Conservation (phyloP, 208 protist species). For the Leishmania mexicana region DNA sequence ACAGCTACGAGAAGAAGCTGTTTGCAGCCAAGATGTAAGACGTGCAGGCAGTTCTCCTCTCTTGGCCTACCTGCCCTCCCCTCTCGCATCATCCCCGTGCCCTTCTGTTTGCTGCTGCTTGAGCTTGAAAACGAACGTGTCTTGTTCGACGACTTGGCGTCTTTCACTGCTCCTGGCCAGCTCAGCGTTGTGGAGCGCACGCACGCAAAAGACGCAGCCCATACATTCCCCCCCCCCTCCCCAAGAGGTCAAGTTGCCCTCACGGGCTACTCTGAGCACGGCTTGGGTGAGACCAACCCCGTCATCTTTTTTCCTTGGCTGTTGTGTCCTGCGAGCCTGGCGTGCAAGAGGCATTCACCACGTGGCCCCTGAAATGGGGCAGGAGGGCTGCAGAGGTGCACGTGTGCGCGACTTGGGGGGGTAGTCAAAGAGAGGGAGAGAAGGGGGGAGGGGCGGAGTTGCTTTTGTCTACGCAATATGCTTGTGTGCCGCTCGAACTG, state of each 20-base stretch:
- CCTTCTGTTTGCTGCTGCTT: constrained; percentile 1
- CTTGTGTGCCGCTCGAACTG: neutral
- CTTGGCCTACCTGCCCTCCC: neutral
- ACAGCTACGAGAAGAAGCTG: constrained; percentile 92
- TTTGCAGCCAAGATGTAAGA: constrained; percentile 81
- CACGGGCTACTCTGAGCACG: neutral
- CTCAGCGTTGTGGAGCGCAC: neutral
- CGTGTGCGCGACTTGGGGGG: neutral
- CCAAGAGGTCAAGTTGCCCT: neutral
- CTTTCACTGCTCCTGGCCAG: neutral
- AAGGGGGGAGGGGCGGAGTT: neutral
- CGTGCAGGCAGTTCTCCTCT: neutral
- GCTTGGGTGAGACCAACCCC: neutral
- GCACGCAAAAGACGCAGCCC: neutral
- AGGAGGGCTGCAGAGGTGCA: neutral
- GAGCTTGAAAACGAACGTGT: neutral
- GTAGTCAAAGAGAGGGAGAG: neutral
- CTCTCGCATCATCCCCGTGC: neutral
- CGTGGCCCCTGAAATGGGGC: neutral
- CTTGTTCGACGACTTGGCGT: neutral
- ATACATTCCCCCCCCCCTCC: neutral
- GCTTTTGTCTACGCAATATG: neutral
- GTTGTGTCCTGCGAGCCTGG: neutral
- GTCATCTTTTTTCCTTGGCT: neutral
- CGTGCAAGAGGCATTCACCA: neutral